These are phyloP conservation scores for Trametes meyenii DNA, from an alignment of 768 basidiomycete genomes.

Conservation along the genomic window DNA sequence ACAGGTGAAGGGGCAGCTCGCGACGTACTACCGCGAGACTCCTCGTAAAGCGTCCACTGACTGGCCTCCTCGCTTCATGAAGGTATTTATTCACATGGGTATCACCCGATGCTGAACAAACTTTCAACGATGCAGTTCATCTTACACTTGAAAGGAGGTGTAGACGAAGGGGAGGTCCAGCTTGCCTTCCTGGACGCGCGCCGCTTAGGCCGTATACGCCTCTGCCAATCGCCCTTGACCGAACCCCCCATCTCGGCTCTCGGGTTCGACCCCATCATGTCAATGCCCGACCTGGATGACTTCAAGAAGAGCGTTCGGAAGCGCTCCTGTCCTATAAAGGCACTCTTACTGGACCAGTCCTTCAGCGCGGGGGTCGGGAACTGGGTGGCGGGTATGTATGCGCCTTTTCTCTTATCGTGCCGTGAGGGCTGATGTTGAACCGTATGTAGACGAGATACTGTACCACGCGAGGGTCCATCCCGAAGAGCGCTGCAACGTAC, in stretches of 20 bases:
- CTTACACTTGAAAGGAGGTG: constrained; percentile 53
- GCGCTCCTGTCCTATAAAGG: constrained; percentile 69
- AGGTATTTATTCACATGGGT: constrained; percentile 40
- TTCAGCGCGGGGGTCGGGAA: constrained; percentile 84
- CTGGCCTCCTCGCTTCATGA: constrained; percentile 72
- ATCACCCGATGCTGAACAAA: neutral
- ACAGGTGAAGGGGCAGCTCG: constrained; percentile 53
- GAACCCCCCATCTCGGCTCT: constrained; percentile 74
- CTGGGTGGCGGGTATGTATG: constrained; percentile 69
- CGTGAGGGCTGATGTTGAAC: neutral
- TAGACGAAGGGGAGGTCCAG: constrained; percentile 44
- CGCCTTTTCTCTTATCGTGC: neutral
- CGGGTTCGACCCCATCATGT: constrained; percentile 78
- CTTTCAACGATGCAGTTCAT: constrained; percentile 57
- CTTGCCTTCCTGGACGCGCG: constrained; percentile 76
- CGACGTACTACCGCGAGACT: constrained; percentile 52
- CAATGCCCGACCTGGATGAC: constrained; percentile 58
- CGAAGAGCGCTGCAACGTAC: constrained; percentile 60
- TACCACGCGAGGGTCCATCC: constrained; percentile 78
- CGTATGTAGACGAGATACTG: constrained; percentile 61
- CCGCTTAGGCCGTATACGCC: constrained; percentile 69
- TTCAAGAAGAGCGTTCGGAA: constrained; percentile 53
- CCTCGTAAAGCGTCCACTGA: constrained; percentile 43
- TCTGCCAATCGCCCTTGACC: constrained; percentile 54
- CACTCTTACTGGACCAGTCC: constrained; percentile 75